These are phyloP conservation scores for Petrea volubilis DNA, from an alignment of 257 asterid genomes.

Conservation along the genomic window DNA sequence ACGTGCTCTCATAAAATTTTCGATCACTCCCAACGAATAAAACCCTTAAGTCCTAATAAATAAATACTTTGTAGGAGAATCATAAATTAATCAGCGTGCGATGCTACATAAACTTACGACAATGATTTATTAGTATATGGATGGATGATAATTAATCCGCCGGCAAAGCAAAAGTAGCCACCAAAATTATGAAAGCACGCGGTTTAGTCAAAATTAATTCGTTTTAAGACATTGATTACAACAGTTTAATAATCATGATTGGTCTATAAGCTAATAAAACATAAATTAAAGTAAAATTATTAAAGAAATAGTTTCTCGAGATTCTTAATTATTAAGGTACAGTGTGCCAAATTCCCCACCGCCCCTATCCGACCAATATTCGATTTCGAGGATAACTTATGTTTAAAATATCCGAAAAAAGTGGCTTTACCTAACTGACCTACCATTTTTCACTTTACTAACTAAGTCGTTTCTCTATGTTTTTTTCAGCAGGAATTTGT, in stretches of 20 bases:
- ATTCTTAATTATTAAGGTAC: constrained; percentile 23
- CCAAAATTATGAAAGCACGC: constrained; percentile 32
- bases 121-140: not conserved
- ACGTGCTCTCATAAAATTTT: constrained; percentile 29
- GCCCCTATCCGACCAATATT: constrained; percentile 51
- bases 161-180: constrained; percentile 18
- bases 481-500: too few relatives aligned
- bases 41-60: too few relatives aligned
- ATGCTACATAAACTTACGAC: not conserved
- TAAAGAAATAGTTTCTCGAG: constrained; percentile 10
- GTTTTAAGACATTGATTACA: constrained; percentile 10
- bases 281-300: not conserved
- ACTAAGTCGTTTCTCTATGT: not conserved
- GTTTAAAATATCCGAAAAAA: constrained; percentile 16
- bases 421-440: constrained; percentile 45
- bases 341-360: constrained; percentile 17
- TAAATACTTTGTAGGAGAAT: too few relatives aligned
- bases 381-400: constrained; percentile 33
- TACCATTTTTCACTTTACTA: constrained; percentile 19
- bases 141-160: constrained; percentile 13
- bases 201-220: constrained; percentile 25
- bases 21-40: constrained; percentile 1
- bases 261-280: not conserved
- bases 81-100: constrained; percentile 22
- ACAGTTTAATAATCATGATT: constrained; percentile 17